Conservation (phyloP, 2,329 filamentous ascomycete genomes). For the Dactylellina haptotyla region DNA sequence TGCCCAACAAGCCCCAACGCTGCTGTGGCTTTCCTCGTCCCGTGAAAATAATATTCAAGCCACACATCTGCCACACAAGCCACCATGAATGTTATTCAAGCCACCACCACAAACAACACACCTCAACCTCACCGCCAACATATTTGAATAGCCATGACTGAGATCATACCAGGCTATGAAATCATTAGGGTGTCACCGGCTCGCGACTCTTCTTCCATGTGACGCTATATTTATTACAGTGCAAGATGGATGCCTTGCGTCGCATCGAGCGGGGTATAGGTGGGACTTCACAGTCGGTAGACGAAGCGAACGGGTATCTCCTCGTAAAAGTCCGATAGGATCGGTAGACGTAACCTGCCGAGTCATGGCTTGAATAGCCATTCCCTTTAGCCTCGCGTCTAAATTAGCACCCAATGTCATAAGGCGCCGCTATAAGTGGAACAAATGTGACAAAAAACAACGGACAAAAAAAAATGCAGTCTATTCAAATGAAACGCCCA, state of each 20-base stretch:
- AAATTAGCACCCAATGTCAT: too few relatives aligned
- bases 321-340: background rate
- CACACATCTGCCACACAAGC: slow-evolving; percentile 10
- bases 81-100: slow-evolving; percentile 26
- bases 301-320: too few relatives aligned
- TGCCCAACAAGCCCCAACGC: too few relatives aligned
- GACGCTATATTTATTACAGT: slow-evolving; percentile 7
- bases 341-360: background rate
- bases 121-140: background rate
- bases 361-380: background rate
- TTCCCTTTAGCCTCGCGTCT: too few relatives aligned
- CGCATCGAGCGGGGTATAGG: too few relatives aligned
- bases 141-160: background rate
- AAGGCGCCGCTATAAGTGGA: too few relatives aligned
- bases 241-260: background rate
- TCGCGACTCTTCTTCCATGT: background rate
- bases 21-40: slow-evolving; percentile 5
- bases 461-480: too few relatives aligned
- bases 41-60: slow-evolving; percentile 36
- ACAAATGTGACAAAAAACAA: too few relatives aligned
- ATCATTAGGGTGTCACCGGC: background rate
- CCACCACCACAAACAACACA: slow-evolving; percentile 43
- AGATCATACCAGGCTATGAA: background rate
- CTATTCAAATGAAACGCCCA: background rate
- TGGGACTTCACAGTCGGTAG: too few relatives aligned